These are phyloP conservation scores for Tricholoma matsutake DNA, from an alignment of 768 basidiomycete species.

Conservation along the genomic window DNA sequence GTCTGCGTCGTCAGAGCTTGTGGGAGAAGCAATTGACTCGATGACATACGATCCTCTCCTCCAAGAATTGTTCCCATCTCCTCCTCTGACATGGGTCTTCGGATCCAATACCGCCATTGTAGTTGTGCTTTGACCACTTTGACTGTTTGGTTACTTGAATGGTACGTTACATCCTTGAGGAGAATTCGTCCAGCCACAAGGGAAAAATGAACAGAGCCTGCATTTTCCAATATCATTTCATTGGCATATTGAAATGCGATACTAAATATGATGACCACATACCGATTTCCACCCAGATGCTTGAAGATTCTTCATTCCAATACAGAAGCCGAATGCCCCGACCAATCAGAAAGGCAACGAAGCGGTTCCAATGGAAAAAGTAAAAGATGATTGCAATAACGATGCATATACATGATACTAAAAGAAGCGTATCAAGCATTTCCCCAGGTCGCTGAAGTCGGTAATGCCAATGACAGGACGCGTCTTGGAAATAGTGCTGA, in stretches of 20 bases:
- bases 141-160: slow-evolving; percentile 90
- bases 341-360: slow-evolving; percentile 68
- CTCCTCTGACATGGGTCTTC: slow-evolving; percentile 71
- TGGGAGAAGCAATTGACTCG: not conserved
- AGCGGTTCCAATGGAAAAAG: slow-evolving; percentile 90
- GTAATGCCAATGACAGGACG: not conserved
- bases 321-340: slow-evolving; percentile 63
- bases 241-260: not conserved
- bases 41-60: slow-evolving; percentile 51
- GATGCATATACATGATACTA: slow-evolving; percentile 61
- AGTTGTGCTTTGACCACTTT: slow-evolving; percentile 81
- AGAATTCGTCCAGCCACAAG: slow-evolving; percentile 83
- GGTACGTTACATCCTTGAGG: slow-evolving; percentile 83
- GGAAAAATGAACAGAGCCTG: slow-evolving; percentile 92
- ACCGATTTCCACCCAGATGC: slow-evolving; percentile 86
- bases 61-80: slow-evolving; percentile 51
- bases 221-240: not conserved
- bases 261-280: slow-evolving; percentile 14
- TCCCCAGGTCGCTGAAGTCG: not conserved
- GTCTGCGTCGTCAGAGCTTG: slow-evolving; percentile 3
- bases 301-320: slow-evolving; percentile 77
- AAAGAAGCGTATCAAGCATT: slow-evolving; percentile 59
- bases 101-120: slow-evolving; percentile 94
- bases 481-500: not conserved
- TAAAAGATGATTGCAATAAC: slow-evolving; percentile 61